Evolutionary conservation across 306 rosid genomes (phyloP).

Genomic region (Begonia masoniana): DNA sequence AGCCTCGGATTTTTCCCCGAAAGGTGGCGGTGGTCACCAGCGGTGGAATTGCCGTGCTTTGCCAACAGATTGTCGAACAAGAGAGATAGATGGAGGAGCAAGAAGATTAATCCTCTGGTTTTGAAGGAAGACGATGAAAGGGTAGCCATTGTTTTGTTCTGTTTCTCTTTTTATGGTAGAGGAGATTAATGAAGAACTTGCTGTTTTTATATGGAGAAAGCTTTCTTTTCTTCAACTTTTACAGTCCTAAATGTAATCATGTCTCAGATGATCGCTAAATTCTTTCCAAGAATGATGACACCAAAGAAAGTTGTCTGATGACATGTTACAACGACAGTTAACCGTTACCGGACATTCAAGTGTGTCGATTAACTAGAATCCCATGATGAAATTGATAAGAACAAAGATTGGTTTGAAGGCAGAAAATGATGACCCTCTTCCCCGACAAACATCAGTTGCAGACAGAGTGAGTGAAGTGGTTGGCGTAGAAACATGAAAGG

Average conservation of each 20-base stretch:
- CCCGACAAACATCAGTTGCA: too few species aligned
- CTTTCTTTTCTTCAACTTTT: constrained; percentile 14
- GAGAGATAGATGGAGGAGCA: constrained; percentile 26
- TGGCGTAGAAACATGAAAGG: too few species aligned
- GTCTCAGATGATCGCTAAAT: constrained; percentile 16
- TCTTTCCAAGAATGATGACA: constrained; percentile 19
- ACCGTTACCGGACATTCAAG: constrained; percentile 21
- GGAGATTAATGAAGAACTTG: constrained; percentile 1
- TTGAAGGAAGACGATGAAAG: constrained; percentile 16
- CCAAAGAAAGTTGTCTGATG: constrained; percentile 24
- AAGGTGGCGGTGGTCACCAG: constrained; percentile 11
- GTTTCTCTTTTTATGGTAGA: constrained; percentile 10
- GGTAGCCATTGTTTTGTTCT: constrained; percentile 41
- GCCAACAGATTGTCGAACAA: constrained; percentile 34
- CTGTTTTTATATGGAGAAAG: constrained; percentile 17
- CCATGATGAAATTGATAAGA: too few species aligned
- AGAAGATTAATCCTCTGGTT: constrained; percentile 17
- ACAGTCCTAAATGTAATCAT: constrained; percentile 48
- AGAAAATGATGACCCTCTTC: too few species aligned
- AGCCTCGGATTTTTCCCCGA: constrained; percentile 31
- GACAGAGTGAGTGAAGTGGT: too few species aligned
- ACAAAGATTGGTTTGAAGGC: neutral
- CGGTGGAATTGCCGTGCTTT: constrained; percentile 23
- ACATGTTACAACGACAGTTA: constrained; percentile 54
- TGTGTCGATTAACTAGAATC: too few species aligned